These are phyloP conservation scores for Trypanosomatidae sp. DNA, from an alignment of 208 protist genomes.

Conservation along the genomic window DNA sequence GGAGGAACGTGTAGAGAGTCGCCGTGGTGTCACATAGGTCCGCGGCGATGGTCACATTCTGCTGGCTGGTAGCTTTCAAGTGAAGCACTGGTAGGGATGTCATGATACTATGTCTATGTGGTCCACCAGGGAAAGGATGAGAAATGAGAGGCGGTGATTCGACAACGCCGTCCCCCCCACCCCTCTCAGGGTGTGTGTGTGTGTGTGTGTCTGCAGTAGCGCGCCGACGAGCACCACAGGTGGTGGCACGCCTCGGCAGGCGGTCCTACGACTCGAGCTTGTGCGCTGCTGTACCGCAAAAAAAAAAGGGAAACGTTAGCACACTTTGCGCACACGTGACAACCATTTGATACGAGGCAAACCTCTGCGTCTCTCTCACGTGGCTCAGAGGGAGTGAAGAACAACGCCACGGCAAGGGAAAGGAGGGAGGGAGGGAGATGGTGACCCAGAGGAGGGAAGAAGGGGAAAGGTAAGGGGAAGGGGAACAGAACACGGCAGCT, in stretches of 20 bases:
- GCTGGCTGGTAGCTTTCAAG: constrained; percentile 36
- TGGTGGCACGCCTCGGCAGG: background rate
- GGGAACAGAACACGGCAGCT: background rate
- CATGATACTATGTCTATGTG: constrained; percentile 6
- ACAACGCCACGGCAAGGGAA: background rate
- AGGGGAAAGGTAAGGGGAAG: background rate
- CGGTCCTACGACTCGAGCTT: background rate
- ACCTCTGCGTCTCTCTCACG: background rate
- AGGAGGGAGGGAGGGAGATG: background rate
- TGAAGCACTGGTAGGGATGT: constrained; percentile 73
- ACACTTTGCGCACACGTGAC: background rate
- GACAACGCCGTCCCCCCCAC: background rate
- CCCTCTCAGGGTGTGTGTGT: background rate
- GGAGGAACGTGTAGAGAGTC: constrained; percentile 82
- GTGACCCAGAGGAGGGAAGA: background rate
- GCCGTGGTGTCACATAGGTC: constrained; percentile 55
- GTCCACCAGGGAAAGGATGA: background rate
- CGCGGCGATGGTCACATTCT: constrained; percentile 43
- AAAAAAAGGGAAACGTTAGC: background rate
- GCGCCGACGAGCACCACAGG: background rate
- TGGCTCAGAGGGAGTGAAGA: background rate
- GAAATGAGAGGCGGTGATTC: background rate
- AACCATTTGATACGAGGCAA: background rate
- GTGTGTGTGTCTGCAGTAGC: background rate
- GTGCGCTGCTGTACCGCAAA: background rate